Conservation (phyloP, 371 early-diverging fungal species). For the Ordospora colligata region DNA sequence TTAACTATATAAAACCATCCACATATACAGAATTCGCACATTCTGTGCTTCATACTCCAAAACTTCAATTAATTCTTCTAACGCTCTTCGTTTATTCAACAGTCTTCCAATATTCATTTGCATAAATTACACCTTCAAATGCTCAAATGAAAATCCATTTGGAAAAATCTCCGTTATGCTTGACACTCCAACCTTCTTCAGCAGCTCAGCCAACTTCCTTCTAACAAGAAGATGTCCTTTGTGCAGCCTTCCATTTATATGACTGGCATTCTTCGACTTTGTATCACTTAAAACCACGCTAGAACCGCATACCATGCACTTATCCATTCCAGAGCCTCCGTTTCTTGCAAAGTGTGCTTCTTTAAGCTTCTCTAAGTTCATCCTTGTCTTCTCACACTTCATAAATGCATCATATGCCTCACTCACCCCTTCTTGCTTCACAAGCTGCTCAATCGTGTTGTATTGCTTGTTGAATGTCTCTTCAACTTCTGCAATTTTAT, state of each 20-base stretch:
- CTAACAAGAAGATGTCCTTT: neutral
- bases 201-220: neutral
- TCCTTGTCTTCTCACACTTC: conserved; percentile 1
- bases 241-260: conserved; percentile 15
- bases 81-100: too few relatives aligned
- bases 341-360: conserved; percentile 18
- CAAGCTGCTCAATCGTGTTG: neutral
- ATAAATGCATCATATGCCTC: neutral
- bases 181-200: conserved; percentile 3
- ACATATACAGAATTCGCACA: too few relatives aligned
- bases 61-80: too few relatives aligned
- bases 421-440: neutral
- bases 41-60: too few relatives aligned
- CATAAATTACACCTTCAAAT: neutral
- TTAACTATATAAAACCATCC: too few relatives aligned
- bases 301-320: neutral
- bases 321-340: neutral
- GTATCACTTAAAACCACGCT: neutral
- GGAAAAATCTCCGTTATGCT: conserved; percentile 6
- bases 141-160: neutral
- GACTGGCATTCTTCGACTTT: conserved; percentile 3
- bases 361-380: conserved; percentile 1
- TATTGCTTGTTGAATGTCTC: neutral
- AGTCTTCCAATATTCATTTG: too few relatives aligned
- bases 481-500: neutral